Conservation (phyloP, 2,329 filamentous ascomycete species). For the Microdochium nivale region DNA sequence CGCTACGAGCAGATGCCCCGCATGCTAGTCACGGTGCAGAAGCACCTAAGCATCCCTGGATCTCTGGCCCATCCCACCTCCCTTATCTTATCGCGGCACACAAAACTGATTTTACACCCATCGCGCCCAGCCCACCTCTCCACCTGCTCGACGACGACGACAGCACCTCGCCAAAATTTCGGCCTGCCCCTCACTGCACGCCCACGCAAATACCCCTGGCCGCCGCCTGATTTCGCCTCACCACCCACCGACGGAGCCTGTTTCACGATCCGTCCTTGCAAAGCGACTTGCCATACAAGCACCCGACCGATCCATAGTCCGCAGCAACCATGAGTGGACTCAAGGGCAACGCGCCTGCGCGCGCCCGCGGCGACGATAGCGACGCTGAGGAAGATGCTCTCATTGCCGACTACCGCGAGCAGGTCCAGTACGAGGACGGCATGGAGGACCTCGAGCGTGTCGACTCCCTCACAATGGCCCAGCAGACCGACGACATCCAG, state of each 20-base stretch:
- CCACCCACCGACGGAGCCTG: background rate
- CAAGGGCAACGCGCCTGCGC: constrained; percentile 51
- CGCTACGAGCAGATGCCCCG: too few relatives aligned
- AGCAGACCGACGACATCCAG: constrained; percentile 85
- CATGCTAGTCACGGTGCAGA: too few relatives aligned
- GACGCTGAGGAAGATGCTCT: constrained; percentile 95
- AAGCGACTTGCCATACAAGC: constrained; percentile 19
- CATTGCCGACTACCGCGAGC: constrained; percentile 91
- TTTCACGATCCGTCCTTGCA: constrained; percentile 4
- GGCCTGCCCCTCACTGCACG: too few relatives aligned
- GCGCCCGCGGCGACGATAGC: constrained; percentile 68
- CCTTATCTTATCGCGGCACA: too few relatives aligned
- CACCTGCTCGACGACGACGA: too few relatives aligned
- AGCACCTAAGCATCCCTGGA: too few relatives aligned
- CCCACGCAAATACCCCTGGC: background rate
- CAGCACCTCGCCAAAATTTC: too few relatives aligned
- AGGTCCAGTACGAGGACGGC: constrained; percentile 87
- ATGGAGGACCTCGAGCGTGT: constrained; percentile 74
- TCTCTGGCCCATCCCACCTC: too few relatives aligned
- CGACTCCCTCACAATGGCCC: constrained; percentile 58
- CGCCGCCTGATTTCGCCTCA: background rate
- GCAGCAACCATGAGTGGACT: constrained; percentile 47
- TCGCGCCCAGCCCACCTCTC: too few relatives aligned
- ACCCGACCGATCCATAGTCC: background rate
- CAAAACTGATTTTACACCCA: too few relatives aligned